phyloP scores from a whole-genome alignment of 108 stramenopile species.

The Cyclotella atomus region DNA sequence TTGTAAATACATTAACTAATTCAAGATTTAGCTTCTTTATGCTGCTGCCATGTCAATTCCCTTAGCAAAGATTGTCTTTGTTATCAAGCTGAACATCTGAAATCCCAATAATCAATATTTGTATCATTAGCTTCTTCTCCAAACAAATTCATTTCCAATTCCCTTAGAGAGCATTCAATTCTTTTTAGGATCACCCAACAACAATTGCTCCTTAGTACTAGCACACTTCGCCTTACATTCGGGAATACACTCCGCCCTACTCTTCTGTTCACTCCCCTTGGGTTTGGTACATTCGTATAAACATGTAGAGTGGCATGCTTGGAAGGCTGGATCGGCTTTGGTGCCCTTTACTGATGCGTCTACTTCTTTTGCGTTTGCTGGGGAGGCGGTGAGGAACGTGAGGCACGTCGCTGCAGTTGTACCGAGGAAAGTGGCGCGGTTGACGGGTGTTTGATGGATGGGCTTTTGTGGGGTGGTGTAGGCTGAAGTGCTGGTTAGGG shows the following conservation, averaged over 20 bases:
- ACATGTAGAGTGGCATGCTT: constrained; percentile 65
- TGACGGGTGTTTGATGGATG: neutral
- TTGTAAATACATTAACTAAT: no score
- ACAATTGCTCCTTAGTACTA: constrained; percentile 67
- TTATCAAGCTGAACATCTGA: neutral
- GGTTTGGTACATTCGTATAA: constrained; percentile 88
- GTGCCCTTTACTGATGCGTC: constrained; percentile 69
- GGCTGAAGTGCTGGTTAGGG: constrained; percentile 18
- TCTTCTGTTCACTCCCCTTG: constrained; percentile 72
- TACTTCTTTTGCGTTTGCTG: constrained; percentile 60
- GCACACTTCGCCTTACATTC: constrained; percentile 80
- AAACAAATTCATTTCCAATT: neutral
- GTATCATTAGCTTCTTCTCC: neutral
- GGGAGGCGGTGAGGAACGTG: constrained; percentile 11
- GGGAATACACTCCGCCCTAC: constrained; percentile 70
- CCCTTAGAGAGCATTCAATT: no score
- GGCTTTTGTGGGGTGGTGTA: constrained; percentile 1
- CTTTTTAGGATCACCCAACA: constrained; percentile 35
- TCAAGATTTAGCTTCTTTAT: no score
- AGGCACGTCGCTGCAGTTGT: constrained; percentile 20
- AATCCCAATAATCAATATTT: neutral
- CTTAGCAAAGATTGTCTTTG: neutral
- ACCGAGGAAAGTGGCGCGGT: constrained; percentile 32
- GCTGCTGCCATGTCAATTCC: no score
- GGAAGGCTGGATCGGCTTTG: constrained; percentile 71